A percentile compares a stretch with the other conserved stretches of the same genome.
Conservation (phyloP, 345 rosid genomes). For the Pseudoturritis turrita region DNA sequence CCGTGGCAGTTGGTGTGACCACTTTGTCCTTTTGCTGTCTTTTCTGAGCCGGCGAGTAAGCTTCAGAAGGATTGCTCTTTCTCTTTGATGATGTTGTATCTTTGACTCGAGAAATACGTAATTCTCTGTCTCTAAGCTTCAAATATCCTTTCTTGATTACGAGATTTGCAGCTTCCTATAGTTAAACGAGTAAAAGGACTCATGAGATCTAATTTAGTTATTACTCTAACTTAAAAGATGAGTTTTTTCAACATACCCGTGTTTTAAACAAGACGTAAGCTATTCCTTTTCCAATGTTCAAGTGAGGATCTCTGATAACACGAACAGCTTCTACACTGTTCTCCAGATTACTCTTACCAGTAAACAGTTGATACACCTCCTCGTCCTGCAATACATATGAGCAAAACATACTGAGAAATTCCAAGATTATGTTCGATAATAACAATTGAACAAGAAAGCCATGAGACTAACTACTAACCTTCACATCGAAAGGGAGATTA, state of each 20-base stretch:
- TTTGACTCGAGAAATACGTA: slow-evolving; percentile 58
- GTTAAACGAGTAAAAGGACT: not conserved
- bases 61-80: slow-evolving; percentile 35
- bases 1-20: slow-evolving; percentile 40
- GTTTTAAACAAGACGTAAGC: slow-evolving; percentile 91
- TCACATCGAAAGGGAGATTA: slow-evolving; percentile 94
- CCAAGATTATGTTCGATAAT: not conserved
- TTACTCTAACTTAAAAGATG: not conserved
- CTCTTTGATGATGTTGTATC: slow-evolving; percentile 72
- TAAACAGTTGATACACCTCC: slow-evolving; percentile 81
- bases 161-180: slow-evolving; percentile 76
- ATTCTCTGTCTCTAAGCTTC: slow-evolving; percentile 75
- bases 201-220: not conserved
- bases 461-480: slow-evolving; percentile 43
- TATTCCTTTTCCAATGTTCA: slow-evolving; percentile 89
- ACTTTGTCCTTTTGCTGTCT: slow-evolving; percentile 34
- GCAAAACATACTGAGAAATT: not conserved
- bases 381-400: slow-evolving; percentile 55
- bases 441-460: not conserved
- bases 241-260: slow-evolving; percentile 40
- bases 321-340: slow-evolving; percentile 85
- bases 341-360: slow-evolving; percentile 50
- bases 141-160: slow-evolving; percentile 53
- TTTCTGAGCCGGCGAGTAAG: slow-evolving; percentile 43
- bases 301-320: slow-evolving; percentile 77